phyloP scores from a whole-genome alignment of 2,329 filamentous ascomycete genomes.

The Stemphylium lycopersici region DNA sequence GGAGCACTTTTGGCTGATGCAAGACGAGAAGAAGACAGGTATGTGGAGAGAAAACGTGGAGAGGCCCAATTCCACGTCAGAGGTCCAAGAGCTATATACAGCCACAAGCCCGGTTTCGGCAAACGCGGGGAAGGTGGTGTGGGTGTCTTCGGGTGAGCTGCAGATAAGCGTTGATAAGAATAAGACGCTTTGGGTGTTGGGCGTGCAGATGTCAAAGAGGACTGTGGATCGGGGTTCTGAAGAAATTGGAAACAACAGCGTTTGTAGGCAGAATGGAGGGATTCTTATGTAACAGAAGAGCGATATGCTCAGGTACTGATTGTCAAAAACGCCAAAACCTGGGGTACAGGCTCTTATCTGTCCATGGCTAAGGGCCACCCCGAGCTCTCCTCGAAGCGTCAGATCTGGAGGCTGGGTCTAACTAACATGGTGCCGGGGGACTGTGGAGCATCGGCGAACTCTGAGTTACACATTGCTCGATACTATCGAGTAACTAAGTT shows the following conservation, averaged over 20 bases:
- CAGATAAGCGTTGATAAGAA: slow-evolving; percentile 48
- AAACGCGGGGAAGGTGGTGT: slow-evolving; percentile 29
- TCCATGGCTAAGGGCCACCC: slow-evolving; percentile 23
- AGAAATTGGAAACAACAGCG: background rate
- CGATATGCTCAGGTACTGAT: slow-evolving; percentile 6
- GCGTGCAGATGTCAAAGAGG: slow-evolving; percentile 18
- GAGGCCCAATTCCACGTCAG: slow-evolving; percentile 13
- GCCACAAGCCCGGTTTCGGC: slow-evolving; percentile 25
- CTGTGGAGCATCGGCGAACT: slow-evolving; percentile 22
- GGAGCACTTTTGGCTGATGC: background rate
- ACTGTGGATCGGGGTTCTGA: background rate
- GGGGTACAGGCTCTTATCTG: slow-evolving; percentile 48
- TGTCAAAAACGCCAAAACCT: slow-evolving; percentile 36
- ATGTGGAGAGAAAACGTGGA: slow-evolving; percentile 5
- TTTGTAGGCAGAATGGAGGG: slow-evolving; percentile 3
- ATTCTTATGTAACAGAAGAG: slow-evolving; percentile 8
- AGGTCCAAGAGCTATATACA: slow-evolving; percentile 29
- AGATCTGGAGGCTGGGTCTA: slow-evolving; percentile 20
- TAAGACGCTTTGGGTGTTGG: slow-evolving; percentile 32
- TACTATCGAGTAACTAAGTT: slow-evolving; percentile 30
- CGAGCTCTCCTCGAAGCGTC: slow-evolving; percentile 15
- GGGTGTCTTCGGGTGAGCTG: slow-evolving; percentile 22
- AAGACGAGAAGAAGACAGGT: slow-evolving; percentile 15
- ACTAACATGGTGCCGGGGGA: slow-evolving; percentile 27
- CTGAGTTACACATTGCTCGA: slow-evolving; percentile 40